A percentile compares a stretch with the other conserved stretches of the same genome.
phyloP scores from a whole-genome alignment of 2,329 filamentous ascomycete species.

The Pseudogymnoascus verrucosus region DNA sequence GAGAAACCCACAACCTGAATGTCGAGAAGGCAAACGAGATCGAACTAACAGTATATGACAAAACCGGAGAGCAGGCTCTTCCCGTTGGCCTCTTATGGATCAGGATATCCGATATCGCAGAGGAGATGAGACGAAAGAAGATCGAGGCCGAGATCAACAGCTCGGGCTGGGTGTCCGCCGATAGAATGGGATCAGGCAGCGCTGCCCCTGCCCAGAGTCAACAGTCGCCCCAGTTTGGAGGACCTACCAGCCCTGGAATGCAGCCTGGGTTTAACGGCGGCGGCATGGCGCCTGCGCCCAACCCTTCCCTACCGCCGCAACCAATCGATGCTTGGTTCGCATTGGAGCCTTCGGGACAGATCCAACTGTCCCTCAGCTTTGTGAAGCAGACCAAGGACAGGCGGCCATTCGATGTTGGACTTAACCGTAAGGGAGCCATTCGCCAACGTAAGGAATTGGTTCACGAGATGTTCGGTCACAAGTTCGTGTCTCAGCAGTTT shows the following conservation, averaged over 20 bases:
- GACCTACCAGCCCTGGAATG: slow-evolving; percentile 32
- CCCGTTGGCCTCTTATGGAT: slow-evolving; percentile 96
- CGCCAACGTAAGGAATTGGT: slow-evolving; percentile 97
- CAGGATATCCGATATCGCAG: slow-evolving; percentile 90
- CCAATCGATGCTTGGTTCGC: slow-evolving; percentile 95
- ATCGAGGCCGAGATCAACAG: slow-evolving; percentile 93
- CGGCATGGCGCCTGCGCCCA: slow-evolving; percentile 25
- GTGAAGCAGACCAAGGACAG: slow-evolving; percentile 82
- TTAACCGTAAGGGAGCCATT: slow-evolving; percentile 91
- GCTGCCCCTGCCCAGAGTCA: slow-evolving; percentile 40
- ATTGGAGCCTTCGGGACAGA: slow-evolving; percentile 84
- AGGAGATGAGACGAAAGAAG: slow-evolving; percentile 94
- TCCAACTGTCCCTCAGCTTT: slow-evolving; percentile 87
- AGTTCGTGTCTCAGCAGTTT: slow-evolving; percentile 96
- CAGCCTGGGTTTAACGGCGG: slow-evolving; percentile 19
- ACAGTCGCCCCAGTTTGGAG: slow-evolving; percentile 37
- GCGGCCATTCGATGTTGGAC: slow-evolving; percentile 75
- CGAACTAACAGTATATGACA: slow-evolving; percentile 95
- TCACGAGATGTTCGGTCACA: slow-evolving; percentile 98
- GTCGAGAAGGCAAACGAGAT: slow-evolving; percentile 99
- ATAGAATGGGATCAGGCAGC: slow-evolving; percentile 70
- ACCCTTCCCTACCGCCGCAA: slow-evolving; percentile 32
- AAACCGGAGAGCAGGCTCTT: slow-evolving; percentile 79
- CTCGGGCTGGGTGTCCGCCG: slow-evolving; percentile 94
- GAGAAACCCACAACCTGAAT: slow-evolving; percentile 83